phyloP scores from a whole-genome alignment of 1,139 yeast species.

The Kodamaea derodonti region DNA sequence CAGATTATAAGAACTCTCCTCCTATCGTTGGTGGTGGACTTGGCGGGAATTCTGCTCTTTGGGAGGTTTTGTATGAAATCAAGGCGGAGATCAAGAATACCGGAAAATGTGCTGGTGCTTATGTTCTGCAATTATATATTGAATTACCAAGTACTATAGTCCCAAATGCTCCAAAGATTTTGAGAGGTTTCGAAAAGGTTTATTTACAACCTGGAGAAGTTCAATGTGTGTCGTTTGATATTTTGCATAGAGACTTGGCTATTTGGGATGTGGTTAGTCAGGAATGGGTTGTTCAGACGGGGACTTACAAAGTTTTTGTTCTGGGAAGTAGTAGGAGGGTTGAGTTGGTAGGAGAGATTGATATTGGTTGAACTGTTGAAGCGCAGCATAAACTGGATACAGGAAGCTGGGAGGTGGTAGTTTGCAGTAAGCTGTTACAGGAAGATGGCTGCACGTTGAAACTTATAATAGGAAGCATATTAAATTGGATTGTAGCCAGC shows the following conservation, averaged over 20 bases:
- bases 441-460: too few species aligned
- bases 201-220: constrained; percentile 43
- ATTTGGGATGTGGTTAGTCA: constrained; percentile 57
- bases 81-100: constrained; percentile 46
- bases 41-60: constrained; percentile 47
- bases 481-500: too few species aligned
- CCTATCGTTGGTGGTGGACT: constrained; percentile 56
- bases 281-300: constrained; percentile 60
- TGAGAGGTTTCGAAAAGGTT: constrained; percentile 61
- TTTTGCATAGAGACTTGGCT: constrained; percentile 54
- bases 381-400: not conserved
- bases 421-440: too few species aligned
- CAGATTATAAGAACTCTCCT: constrained; percentile 34
- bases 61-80: constrained; percentile 47
- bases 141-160: constrained; percentile 47
- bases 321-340: constrained; percentile 52
- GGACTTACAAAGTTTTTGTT: constrained; percentile 51
- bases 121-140: constrained; percentile 55
- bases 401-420: too few species aligned
- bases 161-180: constrained; percentile 46
- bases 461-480: too few species aligned
- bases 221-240: constrained; percentile 38
- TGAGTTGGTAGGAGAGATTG: constrained; percentile 47
- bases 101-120: constrained; percentile 49
- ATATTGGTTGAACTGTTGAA: constrained; percentile 26